Evolutionary conservation across 208 protist species (phyloP).

Genomic region (Crithidia acanthocephali): DNA sequence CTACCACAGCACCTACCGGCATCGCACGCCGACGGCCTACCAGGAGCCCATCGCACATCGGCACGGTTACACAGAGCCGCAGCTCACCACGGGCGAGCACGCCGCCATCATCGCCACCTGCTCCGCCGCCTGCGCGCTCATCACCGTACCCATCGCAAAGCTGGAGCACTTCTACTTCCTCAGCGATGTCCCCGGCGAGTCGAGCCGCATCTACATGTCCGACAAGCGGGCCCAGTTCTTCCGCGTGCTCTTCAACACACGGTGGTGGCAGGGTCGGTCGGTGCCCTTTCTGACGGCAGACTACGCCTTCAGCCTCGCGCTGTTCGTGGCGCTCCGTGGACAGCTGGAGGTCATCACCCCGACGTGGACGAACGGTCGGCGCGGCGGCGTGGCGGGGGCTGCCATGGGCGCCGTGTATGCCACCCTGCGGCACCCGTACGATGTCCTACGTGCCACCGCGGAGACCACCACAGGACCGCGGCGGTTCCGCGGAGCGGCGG

Average conservation of each 20-base stretch:
- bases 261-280: constrained; percentile 69
- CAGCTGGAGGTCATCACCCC: constrained; percentile 14
- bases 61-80: constrained; percentile 72
- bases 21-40: constrained; percentile 47
- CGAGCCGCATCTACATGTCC: constrained; percentile 65
- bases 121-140: constrained; percentile 39
- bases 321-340: constrained; percentile 46
- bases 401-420: constrained; percentile 53
- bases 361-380: background rate
- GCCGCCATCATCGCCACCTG: constrained; percentile 45
- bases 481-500: constrained; percentile 50
- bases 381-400: constrained; percentile 70
- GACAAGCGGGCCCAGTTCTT: constrained; percentile 86
- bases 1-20: constrained; percentile 25
- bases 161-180: constrained; percentile 82
- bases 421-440: constrained; percentile 68
- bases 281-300: constrained; percentile 36
- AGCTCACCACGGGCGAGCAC: constrained; percentile 57
- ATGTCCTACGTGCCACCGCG: constrained; percentile 78
- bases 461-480: constrained; percentile 42
- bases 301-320: constrained; percentile 51
- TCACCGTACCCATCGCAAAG: constrained; percentile 55
- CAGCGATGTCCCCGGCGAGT: constrained; percentile 78
- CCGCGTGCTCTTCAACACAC: constrained; percentile 61
- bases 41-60: constrained; percentile 57